Conservation (phyloP, 805 yeast species). For the Teunomyces cretensis region DNA sequence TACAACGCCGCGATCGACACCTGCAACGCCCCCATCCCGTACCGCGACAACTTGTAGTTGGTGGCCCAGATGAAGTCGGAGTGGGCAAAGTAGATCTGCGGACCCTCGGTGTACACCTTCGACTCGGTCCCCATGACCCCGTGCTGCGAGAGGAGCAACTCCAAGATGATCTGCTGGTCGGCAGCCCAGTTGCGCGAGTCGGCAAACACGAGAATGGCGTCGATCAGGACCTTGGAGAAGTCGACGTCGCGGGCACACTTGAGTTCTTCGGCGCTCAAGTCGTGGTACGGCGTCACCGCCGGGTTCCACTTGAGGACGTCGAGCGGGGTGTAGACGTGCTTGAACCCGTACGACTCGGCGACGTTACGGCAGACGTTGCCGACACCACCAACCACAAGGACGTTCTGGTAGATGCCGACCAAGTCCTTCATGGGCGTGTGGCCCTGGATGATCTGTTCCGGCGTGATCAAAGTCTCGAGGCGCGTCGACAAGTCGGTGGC, state of each 20-base stretch:
- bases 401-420: constrained; percentile 65
- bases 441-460: constrained; percentile 86
- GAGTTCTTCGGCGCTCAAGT: constrained; percentile 69
- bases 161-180: constrained; percentile 86
- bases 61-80: constrained; percentile 95
- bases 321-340: constrained; percentile 76
- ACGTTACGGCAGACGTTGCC: constrained; percentile 82
- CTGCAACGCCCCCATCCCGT: constrained; percentile 94
- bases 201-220: constrained; percentile 85
- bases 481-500: constrained; percentile 68
- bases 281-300: constrained; percentile 80
- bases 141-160: constrained; percentile 67
- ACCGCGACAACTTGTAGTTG: constrained; percentile 74
- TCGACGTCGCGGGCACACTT: constrained; percentile 56
- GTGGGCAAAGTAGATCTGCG: constrained; percentile 83
- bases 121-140: constrained; percentile 86
- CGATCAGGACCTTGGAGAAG: constrained; percentile 65
- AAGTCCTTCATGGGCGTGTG: constrained; percentile 92
- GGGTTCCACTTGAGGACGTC: constrained; percentile 88
- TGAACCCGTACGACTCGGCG: constrained; percentile 81
- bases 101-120: constrained; percentile 71
- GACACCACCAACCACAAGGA: constrained; percentile 85
- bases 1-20: constrained; percentile 83
- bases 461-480: constrained; percentile 58
- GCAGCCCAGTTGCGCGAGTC: constrained; percentile 93